These are phyloP conservation scores for Dothistroma pini DNA, from an alignment of 2,329 filamentous ascomycete species.

Conservation along the genomic window DNA sequence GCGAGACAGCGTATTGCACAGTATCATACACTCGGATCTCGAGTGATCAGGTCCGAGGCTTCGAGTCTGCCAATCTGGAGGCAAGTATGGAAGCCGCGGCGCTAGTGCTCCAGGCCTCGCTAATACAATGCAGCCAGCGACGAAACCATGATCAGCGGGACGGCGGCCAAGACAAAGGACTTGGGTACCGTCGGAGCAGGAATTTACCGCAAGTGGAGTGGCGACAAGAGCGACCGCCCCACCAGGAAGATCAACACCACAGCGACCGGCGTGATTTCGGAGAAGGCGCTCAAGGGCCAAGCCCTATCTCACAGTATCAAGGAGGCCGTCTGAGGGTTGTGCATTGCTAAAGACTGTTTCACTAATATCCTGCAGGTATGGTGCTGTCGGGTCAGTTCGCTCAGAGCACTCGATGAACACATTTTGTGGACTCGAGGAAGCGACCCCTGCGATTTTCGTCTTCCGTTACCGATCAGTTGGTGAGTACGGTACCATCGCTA, in stretches of 20 bases:
- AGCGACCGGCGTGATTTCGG: conserved; percentile 12
- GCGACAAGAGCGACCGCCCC: not conserved
- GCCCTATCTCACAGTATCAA: conserved; percentile 17
- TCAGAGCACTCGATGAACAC: too few relatives aligned
- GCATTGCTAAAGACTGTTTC: too few relatives aligned
- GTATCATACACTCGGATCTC: too few relatives aligned
- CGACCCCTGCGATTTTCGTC: conserved; percentile 11
- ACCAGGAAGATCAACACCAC: not conserved
- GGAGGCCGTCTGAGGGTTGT: not conserved
- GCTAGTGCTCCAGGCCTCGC: too few relatives aligned
- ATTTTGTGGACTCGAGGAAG: too few relatives aligned
- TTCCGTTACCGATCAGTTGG: conserved; percentile 25
- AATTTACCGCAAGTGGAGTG: not conserved
- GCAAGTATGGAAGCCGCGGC: not conserved
- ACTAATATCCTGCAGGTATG: too few relatives aligned
- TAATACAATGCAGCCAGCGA: too few relatives aligned
- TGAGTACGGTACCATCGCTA: not conserved
- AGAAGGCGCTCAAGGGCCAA: conserved; percentile 21
- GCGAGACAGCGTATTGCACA: too few relatives aligned
- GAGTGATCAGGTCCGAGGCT: not conserved
- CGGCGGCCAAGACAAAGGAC: not conserved
- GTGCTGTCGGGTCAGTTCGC: too few relatives aligned
- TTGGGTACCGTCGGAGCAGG: not conserved
- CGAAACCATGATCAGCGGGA: too few relatives aligned
- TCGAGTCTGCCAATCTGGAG: not conserved